Percentiles rank a stretch among this genome's conserved stretches.
phyloP scores from a whole-genome alignment of 305 asterid genomes.

The Solanum hybrid region DNA sequence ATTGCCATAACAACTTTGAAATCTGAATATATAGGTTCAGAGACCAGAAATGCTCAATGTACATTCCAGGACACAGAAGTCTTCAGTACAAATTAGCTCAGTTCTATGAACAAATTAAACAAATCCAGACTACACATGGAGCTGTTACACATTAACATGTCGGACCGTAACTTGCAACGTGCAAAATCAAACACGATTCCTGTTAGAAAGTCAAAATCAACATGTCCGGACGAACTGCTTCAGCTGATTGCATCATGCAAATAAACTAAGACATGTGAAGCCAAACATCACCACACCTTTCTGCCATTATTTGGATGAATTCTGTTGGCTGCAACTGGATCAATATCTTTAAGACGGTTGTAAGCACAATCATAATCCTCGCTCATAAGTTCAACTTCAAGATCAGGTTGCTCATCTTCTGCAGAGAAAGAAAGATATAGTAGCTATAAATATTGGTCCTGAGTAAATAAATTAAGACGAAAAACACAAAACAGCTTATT shows the following conservation, averaged over 20 bases:
- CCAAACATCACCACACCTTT: constrained; percentile 45
- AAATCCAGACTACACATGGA: background rate
- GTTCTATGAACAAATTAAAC: background rate
- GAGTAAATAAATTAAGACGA: constrained; percentile 1
- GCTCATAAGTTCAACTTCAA: constrained; percentile 22
- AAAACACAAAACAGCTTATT: background rate
- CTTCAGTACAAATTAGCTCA: background rate
- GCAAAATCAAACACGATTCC: background rate
- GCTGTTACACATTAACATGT: background rate
- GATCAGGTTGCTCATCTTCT: constrained; percentile 38
- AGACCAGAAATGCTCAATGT: background rate
- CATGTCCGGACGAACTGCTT: background rate
- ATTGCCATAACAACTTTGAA: background rate
- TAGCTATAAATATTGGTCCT: background rate
- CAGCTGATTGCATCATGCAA: background rate
- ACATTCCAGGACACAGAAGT: background rate
- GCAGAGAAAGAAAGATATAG: constrained; percentile 13
- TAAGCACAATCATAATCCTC: constrained; percentile 35
- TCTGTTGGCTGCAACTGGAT: constrained; percentile 83
- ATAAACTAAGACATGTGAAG: background rate
- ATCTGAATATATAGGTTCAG: background rate
- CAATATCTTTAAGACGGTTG: constrained; percentile 54
- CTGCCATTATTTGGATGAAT: constrained; percentile 89
- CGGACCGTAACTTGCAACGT: background rate
- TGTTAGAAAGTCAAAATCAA: background rate